These are phyloP conservation scores for Arthrobotrys entomopaga DNA, from an alignment of 2,329 filamentous ascomycete species.

Conservation along the genomic window DNA sequence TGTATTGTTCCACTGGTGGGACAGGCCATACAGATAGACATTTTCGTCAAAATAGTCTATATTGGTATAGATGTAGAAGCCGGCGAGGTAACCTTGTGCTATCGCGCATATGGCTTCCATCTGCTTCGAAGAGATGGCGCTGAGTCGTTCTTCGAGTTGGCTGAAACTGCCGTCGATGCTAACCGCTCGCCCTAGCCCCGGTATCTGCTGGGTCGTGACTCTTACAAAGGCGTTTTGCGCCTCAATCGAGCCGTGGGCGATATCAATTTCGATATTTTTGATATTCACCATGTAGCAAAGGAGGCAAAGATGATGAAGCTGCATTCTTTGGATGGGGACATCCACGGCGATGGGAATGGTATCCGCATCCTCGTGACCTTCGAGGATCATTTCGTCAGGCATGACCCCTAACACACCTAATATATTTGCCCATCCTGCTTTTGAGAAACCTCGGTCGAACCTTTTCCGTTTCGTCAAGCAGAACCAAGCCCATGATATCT, in stretches of 20 bases:
- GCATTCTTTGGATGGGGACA: constrained; percentile 27
- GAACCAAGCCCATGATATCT: constrained; percentile 24
- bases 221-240: constrained; percentile 27
- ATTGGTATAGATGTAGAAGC: not conserved
- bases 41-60: constrained; percentile 14
- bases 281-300: constrained; percentile 37
- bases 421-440: constrained; percentile 41
- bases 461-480: not conserved
- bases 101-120: not conserved
- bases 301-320: constrained; percentile 12
- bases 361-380: constrained; percentile 24
- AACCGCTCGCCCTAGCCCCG: constrained; percentile 24
- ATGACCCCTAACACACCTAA: constrained; percentile 1
- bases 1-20: not conserved
- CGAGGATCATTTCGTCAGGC: not conserved
- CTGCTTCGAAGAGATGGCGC: not conserved
- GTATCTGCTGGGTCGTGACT: constrained; percentile 23
- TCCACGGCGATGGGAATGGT: constrained; percentile 34
- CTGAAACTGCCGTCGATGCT: constrained; percentile 29
- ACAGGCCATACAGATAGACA: constrained; percentile 1
- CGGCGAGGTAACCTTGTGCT: not conserved
- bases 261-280: constrained; percentile 21
- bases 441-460: constrained; percentile 2
- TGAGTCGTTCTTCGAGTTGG: constrained; percentile 1
- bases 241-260: not conserved